phyloP scores from a whole-genome alignment of 441 rosid genomes.

The Croton laevigatus region DNA sequence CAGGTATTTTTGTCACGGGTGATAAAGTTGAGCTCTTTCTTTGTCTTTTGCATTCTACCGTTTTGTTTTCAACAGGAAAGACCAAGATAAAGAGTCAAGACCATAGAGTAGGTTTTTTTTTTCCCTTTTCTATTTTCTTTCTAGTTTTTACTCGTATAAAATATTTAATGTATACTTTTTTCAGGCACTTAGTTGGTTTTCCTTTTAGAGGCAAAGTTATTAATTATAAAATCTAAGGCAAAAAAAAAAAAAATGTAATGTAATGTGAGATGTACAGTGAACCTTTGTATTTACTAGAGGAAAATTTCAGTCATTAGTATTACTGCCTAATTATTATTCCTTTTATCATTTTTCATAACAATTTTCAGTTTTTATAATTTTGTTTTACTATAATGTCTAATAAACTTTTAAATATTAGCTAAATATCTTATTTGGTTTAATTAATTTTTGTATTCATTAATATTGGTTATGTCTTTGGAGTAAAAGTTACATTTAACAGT shows the following conservation, averaged over 20 bases:
- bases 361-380: no score
- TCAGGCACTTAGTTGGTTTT: background rate
- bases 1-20: conserved; percentile 22
- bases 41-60: background rate
- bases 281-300: background rate
- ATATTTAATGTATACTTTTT: background rate
- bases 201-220: background rate
- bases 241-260: background rate
- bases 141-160: background rate
- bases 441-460: no score
- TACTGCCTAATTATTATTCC: background rate
- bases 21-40: background rate
- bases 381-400: no score
- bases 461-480: no score
- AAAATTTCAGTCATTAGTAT: background rate
- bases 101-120: background rate
- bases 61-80: background rate
- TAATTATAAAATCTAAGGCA: background rate
- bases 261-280: background rate
- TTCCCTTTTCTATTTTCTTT: background rate
- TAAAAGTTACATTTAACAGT: no score
- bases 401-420: no score
- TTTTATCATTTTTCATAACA: no score
- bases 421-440: no score
- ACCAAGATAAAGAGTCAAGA: background rate